phyloP scores from a whole-genome alignment of 805 yeast species.

The Teunomyces pallodes region DNA sequence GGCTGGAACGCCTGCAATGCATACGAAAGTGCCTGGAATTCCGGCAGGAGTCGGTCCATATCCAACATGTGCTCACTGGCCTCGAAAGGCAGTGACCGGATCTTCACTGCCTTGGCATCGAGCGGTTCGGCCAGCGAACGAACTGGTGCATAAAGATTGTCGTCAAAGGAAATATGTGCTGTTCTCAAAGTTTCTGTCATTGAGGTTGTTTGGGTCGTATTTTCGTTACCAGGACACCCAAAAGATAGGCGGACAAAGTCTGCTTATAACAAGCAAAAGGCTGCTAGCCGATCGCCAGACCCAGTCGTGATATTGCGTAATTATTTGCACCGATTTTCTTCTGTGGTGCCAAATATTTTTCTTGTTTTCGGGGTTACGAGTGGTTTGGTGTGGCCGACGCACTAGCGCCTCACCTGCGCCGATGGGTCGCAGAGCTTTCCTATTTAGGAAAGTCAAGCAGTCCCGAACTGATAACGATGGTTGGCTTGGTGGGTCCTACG shows the following conservation, averaged over 20 bases:
- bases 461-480: no score
- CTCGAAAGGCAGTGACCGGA: constrained; percentile 30
- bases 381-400: no score
- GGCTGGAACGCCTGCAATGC: constrained; percentile 28
- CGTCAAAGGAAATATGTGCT: constrained; percentile 13
- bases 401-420: no score
- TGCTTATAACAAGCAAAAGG: no score
- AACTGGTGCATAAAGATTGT: constrained; percentile 2
- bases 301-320: background rate
- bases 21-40: constrained; percentile 23
- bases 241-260: no score
- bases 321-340: background rate
- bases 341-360: no score
- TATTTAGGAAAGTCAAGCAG: background rate
- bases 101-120: constrained; percentile 7
- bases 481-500: no score
- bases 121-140: background rate
- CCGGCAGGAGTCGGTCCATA: constrained; percentile 17
- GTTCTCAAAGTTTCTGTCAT: background rate
- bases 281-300: background rate
- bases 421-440: background rate
- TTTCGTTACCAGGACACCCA: no score
- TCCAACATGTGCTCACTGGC: constrained; percentile 26
- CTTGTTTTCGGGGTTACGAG: no score
- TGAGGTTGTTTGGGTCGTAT: background rate